Evolutionary conservation across 176 grass and related monocot species (phyloP).

Genomic region (Eremochloa ophiuroides): DNA sequence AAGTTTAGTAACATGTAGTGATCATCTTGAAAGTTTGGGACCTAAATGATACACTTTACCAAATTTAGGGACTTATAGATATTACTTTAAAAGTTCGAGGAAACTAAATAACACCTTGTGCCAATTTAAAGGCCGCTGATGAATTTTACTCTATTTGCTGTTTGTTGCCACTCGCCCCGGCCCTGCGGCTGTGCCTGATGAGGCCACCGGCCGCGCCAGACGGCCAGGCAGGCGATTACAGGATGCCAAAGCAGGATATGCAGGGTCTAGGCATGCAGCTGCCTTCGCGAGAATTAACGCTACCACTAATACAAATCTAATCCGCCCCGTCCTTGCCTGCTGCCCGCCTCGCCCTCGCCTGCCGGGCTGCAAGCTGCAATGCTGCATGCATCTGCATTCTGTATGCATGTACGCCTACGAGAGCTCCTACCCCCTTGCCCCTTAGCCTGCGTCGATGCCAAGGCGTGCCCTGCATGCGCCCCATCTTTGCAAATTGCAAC

Average conservation of each 20-base stretch:
- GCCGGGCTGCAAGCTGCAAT: not conserved
- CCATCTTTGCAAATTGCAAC: not conserved
- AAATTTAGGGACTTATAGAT: not conserved
- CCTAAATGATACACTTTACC: too few relatives aligned
- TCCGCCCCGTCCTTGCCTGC: not conserved
- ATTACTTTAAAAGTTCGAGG: too few relatives aligned
- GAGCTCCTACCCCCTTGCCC: not conserved
- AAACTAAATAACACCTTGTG: too few relatives aligned
- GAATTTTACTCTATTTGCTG: too few relatives aligned
- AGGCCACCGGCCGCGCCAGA: not conserved
- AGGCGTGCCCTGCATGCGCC: not conserved
- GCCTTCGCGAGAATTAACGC: conserved; percentile 4
- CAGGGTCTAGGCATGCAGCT: conserved; percentile 12
- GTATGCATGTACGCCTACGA: not conserved
- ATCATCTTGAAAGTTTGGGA: too few relatives aligned
- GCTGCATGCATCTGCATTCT: too few relatives aligned
- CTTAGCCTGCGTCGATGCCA: not conserved
- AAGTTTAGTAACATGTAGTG: too few relatives aligned
- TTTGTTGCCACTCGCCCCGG: not conserved
- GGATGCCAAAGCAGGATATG: conserved; percentile 1
- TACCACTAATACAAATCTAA: not conserved
- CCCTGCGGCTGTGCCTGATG: not conserved
- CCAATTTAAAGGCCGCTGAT: too few relatives aligned
- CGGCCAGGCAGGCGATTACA: not conserved
- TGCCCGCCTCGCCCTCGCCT: not conserved